Base-by-base conservation (phyloP, 1,284 basidiomycete genomes). In the Fomitopsis pinicola region DNA sequence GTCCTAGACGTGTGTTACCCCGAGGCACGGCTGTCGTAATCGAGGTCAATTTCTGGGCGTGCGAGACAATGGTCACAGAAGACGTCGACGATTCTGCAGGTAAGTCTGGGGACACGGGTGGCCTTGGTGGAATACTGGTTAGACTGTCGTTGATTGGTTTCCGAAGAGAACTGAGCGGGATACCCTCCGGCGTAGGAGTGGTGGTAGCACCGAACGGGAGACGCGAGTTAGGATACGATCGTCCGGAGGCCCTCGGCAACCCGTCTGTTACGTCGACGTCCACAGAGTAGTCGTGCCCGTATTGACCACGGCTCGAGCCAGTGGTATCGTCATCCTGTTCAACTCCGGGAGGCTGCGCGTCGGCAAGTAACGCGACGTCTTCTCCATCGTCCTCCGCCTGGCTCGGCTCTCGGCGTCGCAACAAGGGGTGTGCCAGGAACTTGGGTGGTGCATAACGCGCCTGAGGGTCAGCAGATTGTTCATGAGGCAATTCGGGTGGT, bases 211-310 rank as follows among this genome's bases (percentile, higher is more conserved):
- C n/a, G 36, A 38, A 38, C n/a, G 52, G 36, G 7, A 38, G 10
- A 33, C 35, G 35, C 35, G 36, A 26, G 36, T 38, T 40, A 2
- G 22, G 17, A 15, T 54, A 54, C 7, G 42, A 56, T 22, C 63
- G 62, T 6, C 65, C 61, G 10, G 65, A 62, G 2, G 55, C 64
- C 3, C 58, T n/a, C 2, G 59, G 40, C 5, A 62, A 59, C 36
- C 63, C 66, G 40, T 69, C 67, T 8, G 66, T 63, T 5, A 69
- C 64, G 54, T 69, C 69, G 4, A 69, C 64, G 54, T 69, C 69
- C 8, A 58, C 60, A 30, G 26, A 57, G 8, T 64, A 44, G 6
- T 53, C 46, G 19, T 52, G 22, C 5, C 33, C 36, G 12, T 22
- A 38, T 15, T 54, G 52, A 19, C 35, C 26, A 28, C 19, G 52